These are phyloP conservation scores for Populus hybrid DNA, from an alignment of 441 rosid genomes.

Conservation along the genomic window DNA sequence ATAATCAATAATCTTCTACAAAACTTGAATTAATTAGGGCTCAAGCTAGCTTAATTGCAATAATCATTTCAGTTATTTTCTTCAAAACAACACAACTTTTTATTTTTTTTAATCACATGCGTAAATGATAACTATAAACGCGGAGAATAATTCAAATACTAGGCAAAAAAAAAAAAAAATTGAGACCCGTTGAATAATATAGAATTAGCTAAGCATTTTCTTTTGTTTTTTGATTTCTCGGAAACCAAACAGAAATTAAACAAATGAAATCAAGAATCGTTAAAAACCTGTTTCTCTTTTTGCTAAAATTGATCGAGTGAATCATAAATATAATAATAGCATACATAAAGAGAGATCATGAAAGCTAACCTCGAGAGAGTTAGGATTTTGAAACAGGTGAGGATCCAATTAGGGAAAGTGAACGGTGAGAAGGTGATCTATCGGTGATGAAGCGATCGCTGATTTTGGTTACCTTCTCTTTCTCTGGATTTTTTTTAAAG, in stretches of 20 bases:
- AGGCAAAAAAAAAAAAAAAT: neutral
- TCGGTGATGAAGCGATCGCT: neutral
- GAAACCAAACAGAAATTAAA: neutral
- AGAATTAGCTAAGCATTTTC: neutral
- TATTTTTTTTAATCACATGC: neutral
- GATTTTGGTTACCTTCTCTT: neutral
- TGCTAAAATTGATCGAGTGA: neutral
- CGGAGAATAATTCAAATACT: too few species aligned
- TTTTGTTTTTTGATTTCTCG: neutral
- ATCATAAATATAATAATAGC: neutral
- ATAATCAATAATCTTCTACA: neutral
- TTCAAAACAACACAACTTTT: neutral
- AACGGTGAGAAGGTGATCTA: neutral
- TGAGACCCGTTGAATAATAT: neutral
- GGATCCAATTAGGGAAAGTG: neutral
- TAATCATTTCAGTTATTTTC: neutral
- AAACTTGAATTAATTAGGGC: neutral
- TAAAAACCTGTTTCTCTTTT: too few species aligned
- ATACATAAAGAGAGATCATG: neutral
- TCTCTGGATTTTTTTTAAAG: neutral
- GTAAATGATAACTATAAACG: neutral
- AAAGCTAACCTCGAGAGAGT: neutral
- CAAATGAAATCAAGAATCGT: neutral
- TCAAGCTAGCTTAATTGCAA: neutral
- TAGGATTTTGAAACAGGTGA: neutral